Evolutionary conservation across 306 rosid species (phyloP).

Genomic region (Quercus wislizeni): DNA sequence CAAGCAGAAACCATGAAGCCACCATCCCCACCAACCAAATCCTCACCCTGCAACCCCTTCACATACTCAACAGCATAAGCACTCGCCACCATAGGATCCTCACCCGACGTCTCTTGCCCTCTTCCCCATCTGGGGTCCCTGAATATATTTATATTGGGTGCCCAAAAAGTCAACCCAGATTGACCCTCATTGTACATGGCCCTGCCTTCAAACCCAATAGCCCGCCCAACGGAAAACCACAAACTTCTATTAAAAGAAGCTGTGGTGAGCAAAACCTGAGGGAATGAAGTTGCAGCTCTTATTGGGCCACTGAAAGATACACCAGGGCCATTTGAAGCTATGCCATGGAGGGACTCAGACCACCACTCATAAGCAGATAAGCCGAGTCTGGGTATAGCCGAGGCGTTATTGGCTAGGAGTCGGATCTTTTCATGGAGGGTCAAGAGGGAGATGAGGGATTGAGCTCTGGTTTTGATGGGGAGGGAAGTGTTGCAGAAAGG

Average conservation of each 20-base stretch:
- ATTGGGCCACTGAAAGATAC: slow-evolving; percentile 63
- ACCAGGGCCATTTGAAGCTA: slow-evolving; percentile 84
- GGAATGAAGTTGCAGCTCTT: slow-evolving; percentile 62
- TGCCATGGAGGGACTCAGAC: slow-evolving; percentile 86
- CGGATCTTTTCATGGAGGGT: slow-evolving; percentile 66
- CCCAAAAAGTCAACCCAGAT: slow-evolving; percentile 89
- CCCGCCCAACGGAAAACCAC: slow-evolving; percentile 55
- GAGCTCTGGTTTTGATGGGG: slow-evolving; percentile 44
- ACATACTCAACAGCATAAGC: slow-evolving; percentile 75
- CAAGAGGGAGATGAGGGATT: slow-evolving; percentile 54
- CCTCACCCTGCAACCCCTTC: slow-evolving; percentile 60
- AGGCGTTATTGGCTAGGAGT: slow-evolving; percentile 62
- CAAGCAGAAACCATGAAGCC: slow-evolving; percentile 84
- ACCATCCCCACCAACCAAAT: slow-evolving; percentile 23
- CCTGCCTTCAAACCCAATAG: slow-evolving; percentile 73
- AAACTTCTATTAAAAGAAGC: slow-evolving; percentile 66
- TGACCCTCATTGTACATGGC: slow-evolving; percentile 84
- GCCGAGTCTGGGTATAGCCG: slow-evolving; percentile 60
- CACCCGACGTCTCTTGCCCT: slow-evolving; percentile 93
- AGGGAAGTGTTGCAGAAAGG: slow-evolving; percentile 73
- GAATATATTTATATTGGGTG: slow-evolving; percentile 74
- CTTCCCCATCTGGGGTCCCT: slow-evolving; percentile 96
- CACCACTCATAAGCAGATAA: slow-evolving; percentile 82
- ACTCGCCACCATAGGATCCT: slow-evolving; percentile 81
- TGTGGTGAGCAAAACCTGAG: slow-evolving; percentile 67